A percentile compares a stretch with the other conserved stretches of the same genome.
Evolutionary conservation across 768 basidiomycete genomes (phyloP).

Genomic region (Trametes meyenii): DNA sequence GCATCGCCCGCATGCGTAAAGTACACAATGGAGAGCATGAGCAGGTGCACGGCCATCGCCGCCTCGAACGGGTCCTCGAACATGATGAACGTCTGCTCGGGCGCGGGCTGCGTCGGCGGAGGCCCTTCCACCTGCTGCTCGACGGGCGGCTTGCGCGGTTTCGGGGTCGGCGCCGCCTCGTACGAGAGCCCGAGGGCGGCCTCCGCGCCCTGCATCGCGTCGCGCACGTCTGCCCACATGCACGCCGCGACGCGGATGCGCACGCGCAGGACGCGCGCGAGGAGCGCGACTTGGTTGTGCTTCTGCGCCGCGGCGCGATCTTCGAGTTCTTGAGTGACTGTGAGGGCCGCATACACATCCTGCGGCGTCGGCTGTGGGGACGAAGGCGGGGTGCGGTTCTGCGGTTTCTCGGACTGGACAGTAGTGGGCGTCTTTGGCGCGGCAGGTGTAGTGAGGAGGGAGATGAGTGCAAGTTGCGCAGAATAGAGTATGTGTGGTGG

Average conservation of each 20-base stretch:
- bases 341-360: conserved; percentile 34
- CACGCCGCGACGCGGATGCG: conserved; percentile 57
- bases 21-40: conserved; percentile 63
- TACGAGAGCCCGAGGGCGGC: conserved; percentile 48
- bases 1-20: conserved; percentile 62
- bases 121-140: neutral
- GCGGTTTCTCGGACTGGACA: conserved; percentile 6
- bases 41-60: conserved; percentile 56
- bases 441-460: conserved; percentile 43
- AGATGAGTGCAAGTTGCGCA: conserved; percentile 59
- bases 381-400: conserved; percentile 14
- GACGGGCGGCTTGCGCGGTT: conserved; percentile 21
- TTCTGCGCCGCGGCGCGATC: conserved; percentile 33
- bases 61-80: conserved; percentile 41
- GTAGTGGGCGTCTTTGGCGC: conserved; percentile 21
- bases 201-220: conserved; percentile 54
- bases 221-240: conserved; percentile 54
- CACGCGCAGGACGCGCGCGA: conserved; percentile 59
- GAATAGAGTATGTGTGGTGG: conserved; percentile 56
- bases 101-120: neutral
- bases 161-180: conserved; percentile 25
- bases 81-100: conserved; percentile 28
- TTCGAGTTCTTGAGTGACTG: conserved; percentile 39
- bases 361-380: conserved; percentile 25
- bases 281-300: conserved; percentile 49